Evolutionary conservation across 257 asterid species (phyloP).

Genomic region (Jacaranda mimosifolia): DNA sequence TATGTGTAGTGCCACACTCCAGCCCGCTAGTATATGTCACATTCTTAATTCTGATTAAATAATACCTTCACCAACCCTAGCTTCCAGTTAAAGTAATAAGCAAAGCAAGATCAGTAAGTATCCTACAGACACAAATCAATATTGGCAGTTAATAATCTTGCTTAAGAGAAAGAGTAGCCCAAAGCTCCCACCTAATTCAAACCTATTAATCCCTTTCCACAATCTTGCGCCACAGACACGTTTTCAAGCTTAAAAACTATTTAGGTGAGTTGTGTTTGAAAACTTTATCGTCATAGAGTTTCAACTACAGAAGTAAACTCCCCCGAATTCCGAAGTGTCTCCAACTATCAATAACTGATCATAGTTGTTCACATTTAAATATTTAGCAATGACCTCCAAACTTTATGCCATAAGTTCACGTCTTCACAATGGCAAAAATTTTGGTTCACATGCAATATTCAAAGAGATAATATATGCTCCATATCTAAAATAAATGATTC

Average conservation of each 20-base stretch:
- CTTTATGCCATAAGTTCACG: constrained; percentile 7
- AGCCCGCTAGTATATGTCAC: constrained; percentile 8
- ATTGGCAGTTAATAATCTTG: constrained; percentile 13
- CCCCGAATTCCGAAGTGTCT: neutral
- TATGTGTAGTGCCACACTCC: constrained; percentile 3
- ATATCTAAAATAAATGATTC: neutral
- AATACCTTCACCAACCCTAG: constrained; percentile 22
- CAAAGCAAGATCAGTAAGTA: constrained; percentile 14
- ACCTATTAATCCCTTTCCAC: constrained; percentile 28
- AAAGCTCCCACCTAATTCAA: constrained; percentile 5
- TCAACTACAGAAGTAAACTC: constrained; percentile 7
- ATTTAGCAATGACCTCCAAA: neutral
- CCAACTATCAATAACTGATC: constrained; percentile 13
- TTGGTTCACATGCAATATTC: neutral
- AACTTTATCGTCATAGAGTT: neutral
- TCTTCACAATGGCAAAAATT: neutral
- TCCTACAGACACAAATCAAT: too few species aligned
- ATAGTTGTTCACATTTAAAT: neutral
- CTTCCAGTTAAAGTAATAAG: constrained; percentile 17
- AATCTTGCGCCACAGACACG: neutral
- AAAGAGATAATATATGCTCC: neutral
- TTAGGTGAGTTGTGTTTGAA: neutral
- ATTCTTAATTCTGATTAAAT: constrained; percentile 5
- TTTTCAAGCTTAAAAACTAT: constrained; percentile 13
- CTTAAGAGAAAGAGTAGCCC: constrained; percentile 11